Base-by-base conservation (phyloP, 139 green algal genomes). In the Closterium sp. region DNA sequence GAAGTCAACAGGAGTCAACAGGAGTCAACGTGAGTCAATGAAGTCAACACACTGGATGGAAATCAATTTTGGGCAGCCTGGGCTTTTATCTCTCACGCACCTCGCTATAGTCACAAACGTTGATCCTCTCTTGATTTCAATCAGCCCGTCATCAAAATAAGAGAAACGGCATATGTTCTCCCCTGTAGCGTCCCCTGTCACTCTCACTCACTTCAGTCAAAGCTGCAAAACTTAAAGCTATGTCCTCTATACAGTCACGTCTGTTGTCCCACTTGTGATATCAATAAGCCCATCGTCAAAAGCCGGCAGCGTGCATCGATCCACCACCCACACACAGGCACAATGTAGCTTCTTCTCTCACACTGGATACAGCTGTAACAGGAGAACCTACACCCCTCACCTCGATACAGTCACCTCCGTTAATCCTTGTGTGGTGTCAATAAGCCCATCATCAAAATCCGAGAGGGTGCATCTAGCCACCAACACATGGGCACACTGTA, bases 221-320 rank as follows among this genome's bases (percentile, higher is more conserved):
- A 83, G 16, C 33, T 30, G 16, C 33, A 88, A 10, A 88, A 30
- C 12, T 16, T 25, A 35, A 10, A 16, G 12, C 25, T 66, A 6
- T 90, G 3, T 36, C 88, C 38, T 91, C 21, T 43, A 91, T n/a
- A 91, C 28, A 33, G 88, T 91, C 25, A 91, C 31, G 28, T 91
- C 55, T 2, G 55, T 88, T 23, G 88, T 88, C 21, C 30, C 88
- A 23, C 55, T 12, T 25, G 55, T 87, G 66, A 91, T 87, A 28
- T 91, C 55, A 66, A 91, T 91, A 3, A 91, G 88, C 30, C 88
- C 88, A 32, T 87, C n/a, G n/a, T n/a, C 88, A 36, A 34, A 91
- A 30, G 87, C 88, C 31, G 19, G 9, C 19, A 91, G 34, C 23
- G 88, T 86, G 88, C 88, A 91, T 7, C 88, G 66, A 30, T 91